These are phyloP conservation scores for Mallotus nudiflorus DNA, from an alignment of 345 rosid genomes.

Conservation along the genomic window DNA sequence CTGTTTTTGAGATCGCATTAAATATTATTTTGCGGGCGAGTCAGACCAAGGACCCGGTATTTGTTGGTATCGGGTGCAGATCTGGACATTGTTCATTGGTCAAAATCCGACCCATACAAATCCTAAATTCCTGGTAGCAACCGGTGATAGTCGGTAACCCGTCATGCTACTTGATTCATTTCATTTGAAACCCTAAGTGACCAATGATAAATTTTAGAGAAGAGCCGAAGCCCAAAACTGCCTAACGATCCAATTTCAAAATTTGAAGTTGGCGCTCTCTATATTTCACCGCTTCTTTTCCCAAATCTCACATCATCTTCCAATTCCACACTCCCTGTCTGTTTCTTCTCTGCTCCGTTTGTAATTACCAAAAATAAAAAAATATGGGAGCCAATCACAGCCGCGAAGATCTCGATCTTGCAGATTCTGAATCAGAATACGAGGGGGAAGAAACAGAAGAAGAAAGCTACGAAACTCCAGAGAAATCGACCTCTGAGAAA, in stretches of 20 bases:
- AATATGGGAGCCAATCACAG: conserved; percentile 73
- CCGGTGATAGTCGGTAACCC: conserved; percentile 11
- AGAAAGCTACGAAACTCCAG: conserved; percentile 52
- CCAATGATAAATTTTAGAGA: no score
- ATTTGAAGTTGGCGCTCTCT: conserved; percentile 49
- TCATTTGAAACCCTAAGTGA: conserved; percentile 29
- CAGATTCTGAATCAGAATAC: conserved; percentile 61
- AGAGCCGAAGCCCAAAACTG: no score
- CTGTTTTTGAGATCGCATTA: no score
- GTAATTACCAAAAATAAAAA: not conserved
- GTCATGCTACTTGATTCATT: not conserved
- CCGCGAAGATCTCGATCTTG: conserved; percentile 61
- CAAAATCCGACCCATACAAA: no score
- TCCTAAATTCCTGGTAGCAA: no score
- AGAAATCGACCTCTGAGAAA: conserved; percentile 36
- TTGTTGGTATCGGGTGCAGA: not conserved
- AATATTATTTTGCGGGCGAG: no score
- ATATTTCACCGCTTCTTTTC: not conserved
- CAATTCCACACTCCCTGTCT: not conserved
- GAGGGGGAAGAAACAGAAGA: conserved; percentile 38
- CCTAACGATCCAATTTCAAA: conserved; percentile 50
- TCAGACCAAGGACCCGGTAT: not conserved
- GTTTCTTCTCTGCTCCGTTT: not conserved
- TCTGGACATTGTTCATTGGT: not conserved
- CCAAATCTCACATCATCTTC: not conserved